Evolutionary conservation across 2,329 filamentous ascomycete genomes (phyloP), one percentile per base, ranked within the genome.

Genomic region (Endothia cerciana): DNA sequence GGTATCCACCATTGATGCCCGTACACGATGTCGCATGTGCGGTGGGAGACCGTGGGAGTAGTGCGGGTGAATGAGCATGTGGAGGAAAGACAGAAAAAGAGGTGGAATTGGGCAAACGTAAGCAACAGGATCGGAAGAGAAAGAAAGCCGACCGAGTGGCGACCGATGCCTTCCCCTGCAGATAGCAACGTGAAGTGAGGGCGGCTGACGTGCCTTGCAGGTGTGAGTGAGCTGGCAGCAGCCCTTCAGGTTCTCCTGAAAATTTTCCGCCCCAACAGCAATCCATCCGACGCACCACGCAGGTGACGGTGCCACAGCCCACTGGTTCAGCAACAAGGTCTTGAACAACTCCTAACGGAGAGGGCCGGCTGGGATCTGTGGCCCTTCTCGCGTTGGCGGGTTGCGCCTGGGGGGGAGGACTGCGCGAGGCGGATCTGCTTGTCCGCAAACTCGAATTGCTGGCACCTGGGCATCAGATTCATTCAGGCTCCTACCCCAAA

Each of bases 111-210:
- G n/a, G n/a, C 58, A 40, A 38, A 45, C 47, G 41, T 60, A 43
- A 61, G 59, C 59, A 51, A 33, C 43, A 61, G 47, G 45, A 51
- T 51, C 38, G 33, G 47, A 22, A n/a, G n/a, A n/a, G n/a, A n/a
- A 51, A 51, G 45, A n/a, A 25, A 36, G 25, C 58, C 43, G 10
- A 11, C 33, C 45, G 19, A 36, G 59, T 51, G 45, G 43, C 30
- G 45, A 45, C 33, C 19, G 40, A 60, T 45, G 6, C 58, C 19
- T 1, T 47, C 41, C 13, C 47, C 11, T 30, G 41, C 40, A 30
- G 25, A 11, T 47, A 8, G 10, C n/a, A 51, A 51, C 28, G 30
- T 25, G 43, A 61, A 36, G n/a, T 51, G 45, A 51, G n/a, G n/a
- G n/a, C n/a, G 33, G 59, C 59, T 61, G 30, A 61, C 59, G 45